These are phyloP conservation scores for Crithidia mellificae DNA, from an alignment of 208 protist genomes.

Conservation along the genomic window DNA sequence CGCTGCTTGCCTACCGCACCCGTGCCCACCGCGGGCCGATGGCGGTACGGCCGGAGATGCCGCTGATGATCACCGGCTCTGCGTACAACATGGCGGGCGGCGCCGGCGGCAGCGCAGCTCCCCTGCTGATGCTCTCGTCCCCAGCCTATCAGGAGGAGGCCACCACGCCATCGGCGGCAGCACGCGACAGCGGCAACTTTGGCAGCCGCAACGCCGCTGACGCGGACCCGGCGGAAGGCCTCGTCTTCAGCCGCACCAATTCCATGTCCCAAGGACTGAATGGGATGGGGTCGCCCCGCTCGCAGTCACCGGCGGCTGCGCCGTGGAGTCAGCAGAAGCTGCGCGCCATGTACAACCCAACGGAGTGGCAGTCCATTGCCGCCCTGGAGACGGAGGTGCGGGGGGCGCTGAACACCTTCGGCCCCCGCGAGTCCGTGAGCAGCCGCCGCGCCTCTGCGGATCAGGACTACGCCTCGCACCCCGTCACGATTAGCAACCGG, in stretches of 20 bases:
- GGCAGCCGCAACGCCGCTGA: neutral
- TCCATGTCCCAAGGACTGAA: conserved; percentile 20
- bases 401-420: conserved; percentile 36
- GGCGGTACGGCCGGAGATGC: conserved; percentile 28
- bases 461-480: conserved; percentile 3
- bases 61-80: conserved; percentile 54
- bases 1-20: conserved; percentile 52
- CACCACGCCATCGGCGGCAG: neutral
- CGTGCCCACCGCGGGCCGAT: conserved; percentile 37
- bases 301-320: conserved; percentile 28
- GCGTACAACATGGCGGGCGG: conserved; percentile 38
- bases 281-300: conserved; percentile 30
- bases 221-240: conserved; percentile 20
- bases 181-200: conserved; percentile 19
- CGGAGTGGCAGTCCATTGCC: conserved; percentile 58
- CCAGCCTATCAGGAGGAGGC: conserved; percentile 32
- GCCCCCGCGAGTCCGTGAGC: conserved; percentile 32
- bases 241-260: conserved; percentile 35
- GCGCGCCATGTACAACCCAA: conserved; percentile 50
- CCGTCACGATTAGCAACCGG: conserved; percentile 15
- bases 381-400: conserved; percentile 66
- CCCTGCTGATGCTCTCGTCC: conserved; percentile 44
- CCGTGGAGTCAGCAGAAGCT: conserved; percentile 46
- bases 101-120: conserved; percentile 10
- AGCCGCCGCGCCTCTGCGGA: conserved; percentile 17